Base-by-base conservation (phyloP, 768 basidiomycete species). In the Boletellus ananas region DNA sequence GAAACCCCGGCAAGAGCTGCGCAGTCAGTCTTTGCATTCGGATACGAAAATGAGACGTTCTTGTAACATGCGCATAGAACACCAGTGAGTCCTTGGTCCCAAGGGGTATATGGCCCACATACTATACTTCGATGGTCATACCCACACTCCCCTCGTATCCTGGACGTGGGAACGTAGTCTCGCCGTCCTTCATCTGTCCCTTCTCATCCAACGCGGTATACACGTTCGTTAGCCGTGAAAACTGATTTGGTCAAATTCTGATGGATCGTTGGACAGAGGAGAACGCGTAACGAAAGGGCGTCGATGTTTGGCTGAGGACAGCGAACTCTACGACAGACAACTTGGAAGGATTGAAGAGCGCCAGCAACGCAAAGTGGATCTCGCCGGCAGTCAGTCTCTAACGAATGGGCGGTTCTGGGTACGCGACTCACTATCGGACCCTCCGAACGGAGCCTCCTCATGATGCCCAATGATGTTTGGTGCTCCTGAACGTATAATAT, bases 11-110 rank as follows among this genome's bases (percentile, higher is more conserved):
- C 45, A 50, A 70, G 51, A 20, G 64, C 68, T 0, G 52, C 27
- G 11, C 47, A 57, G 20, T 58, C 51, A 14, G 61, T 51, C 16
- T 58, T 54, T 44, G 65, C 67, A 18, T 70, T 74, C 0, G 80
- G 80, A 55, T 85, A 85, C 10, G 67, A 60, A 50, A 84, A 84
- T 0, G 67, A 66, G 0, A 84, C 72, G 43, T 81, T 58, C 17
- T 83, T 84, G 35, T 2, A 33, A 5, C n/a, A 11, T n/a, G 33
- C 8, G n/a, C 1, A 6, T 18, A 5, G 2, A 39, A 10, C 3
- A 23, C 23, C 23, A 3, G 23, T 3, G 18, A n/a, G n/a, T n/a
- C n/a, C n/a, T n/a, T n/a, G n/a, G n/a, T n/a, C n/a, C n/a, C n/a
- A n/a, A n/a, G 5, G 11, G 14, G 13, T 14, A 29, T 2, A 8